Conservation (phyloP, 1,284 basidiomycete species). For the Boletus mariae region DNA sequence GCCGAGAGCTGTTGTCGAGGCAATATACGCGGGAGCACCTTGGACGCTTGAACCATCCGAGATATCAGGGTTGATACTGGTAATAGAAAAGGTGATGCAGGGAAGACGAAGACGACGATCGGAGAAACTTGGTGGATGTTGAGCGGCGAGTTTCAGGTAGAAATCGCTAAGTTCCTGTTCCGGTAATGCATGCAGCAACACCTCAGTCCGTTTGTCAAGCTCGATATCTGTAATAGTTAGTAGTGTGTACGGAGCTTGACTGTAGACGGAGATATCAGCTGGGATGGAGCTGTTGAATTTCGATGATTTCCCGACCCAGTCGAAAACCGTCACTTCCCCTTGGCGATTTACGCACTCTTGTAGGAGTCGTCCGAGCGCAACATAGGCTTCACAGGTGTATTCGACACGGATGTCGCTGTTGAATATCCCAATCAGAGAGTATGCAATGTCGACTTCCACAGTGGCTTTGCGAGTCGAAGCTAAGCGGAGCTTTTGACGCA, state of each 20-base stretch:
- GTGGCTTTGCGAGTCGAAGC: conserved; percentile 15
- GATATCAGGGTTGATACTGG: not conserved
- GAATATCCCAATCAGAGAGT: conserved; percentile 17
- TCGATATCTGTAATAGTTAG: not conserved
- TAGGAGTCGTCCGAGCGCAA: conserved; percentile 13
- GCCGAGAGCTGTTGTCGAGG: conserved; percentile 3
- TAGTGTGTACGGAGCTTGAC: not conserved
- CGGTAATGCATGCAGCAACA: not conserved
- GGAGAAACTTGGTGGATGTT: not conserved
- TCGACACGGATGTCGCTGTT: conserved; percentile 7
- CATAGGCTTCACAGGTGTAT: conserved; percentile 2
- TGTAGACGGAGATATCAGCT: conserved; percentile 9
- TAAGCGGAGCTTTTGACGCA: conserved; percentile 9
- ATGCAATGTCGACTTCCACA: conserved; percentile 10
- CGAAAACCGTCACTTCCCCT: conserved; percentile 9
- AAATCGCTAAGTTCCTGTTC: not conserved
- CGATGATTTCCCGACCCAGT: conserved; percentile 18
- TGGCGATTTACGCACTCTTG: conserved; percentile 11
- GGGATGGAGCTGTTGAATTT: conserved; percentile 16
- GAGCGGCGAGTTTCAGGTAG: not conserved
- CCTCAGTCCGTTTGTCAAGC: not conserved
- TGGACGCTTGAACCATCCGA: not conserved
- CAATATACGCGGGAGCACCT: not conserved
- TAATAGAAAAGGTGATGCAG: conserved; percentile 13
- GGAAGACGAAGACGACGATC: conserved; percentile 9